phyloP scores from a whole-genome alignment of 1,284 basidiomycete species.

The Testicularia cyperi region DNA sequence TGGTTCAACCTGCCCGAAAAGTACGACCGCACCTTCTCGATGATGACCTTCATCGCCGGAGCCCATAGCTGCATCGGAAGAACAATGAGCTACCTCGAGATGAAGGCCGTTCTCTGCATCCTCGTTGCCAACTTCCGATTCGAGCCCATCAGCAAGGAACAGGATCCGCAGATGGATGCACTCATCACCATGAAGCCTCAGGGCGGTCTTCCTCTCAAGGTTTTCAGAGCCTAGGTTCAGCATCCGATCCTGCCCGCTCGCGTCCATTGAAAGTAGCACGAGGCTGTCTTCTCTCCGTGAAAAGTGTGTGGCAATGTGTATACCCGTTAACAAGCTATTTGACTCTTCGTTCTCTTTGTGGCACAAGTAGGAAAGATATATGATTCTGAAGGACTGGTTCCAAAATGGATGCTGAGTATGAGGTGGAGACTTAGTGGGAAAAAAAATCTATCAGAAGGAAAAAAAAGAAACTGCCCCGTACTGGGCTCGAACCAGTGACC shows the following conservation, averaged over 20 bases:
- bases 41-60: conserved; percentile 50
- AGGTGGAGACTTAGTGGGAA: too few species aligned
- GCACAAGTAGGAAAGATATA: too few species aligned
- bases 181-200: conserved; percentile 49
- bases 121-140: conserved; percentile 46
- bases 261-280: too few species aligned
- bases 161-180: conserved; percentile 27
- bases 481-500: conserved; percentile 48
- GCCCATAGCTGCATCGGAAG: conserved; percentile 48
- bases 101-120: conserved; percentile 42
- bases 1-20: conserved; percentile 46
- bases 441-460: not conserved
- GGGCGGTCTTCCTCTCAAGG: conserved; percentile 33
- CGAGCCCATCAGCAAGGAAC: conserved; percentile 22
- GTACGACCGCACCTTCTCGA: conserved; percentile 38
- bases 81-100: conserved; percentile 46
- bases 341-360: too few species aligned
- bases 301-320: too few species aligned
- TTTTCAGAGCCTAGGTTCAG: conserved; percentile 13
- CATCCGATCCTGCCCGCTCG: too few species aligned
- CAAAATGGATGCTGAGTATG: too few species aligned
- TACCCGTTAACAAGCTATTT: too few species aligned
- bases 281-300: too few species aligned
- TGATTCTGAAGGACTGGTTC: too few species aligned
- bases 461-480: conserved; percentile 19